phyloP scores from a whole-genome alignment of 2,329 filamentous ascomycete genomes.

The Fusarium bulbicola region DNA sequence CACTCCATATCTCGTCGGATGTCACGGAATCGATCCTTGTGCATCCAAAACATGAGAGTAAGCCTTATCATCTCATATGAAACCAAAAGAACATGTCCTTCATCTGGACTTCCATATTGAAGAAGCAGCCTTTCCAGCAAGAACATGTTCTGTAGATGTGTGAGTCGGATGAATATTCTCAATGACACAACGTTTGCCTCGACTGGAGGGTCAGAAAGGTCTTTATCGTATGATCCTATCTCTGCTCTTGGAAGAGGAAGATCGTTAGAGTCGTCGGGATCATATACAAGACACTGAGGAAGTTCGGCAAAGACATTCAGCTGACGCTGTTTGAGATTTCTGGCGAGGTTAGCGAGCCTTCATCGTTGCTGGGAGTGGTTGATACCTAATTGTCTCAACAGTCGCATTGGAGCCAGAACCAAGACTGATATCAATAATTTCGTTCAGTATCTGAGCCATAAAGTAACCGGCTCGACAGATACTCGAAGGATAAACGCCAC shows the following conservation, averaged over 20 bases:
- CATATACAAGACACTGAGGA: neutral
- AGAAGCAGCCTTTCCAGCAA: neutral
- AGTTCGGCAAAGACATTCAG: neutral
- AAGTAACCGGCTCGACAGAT: neutral
- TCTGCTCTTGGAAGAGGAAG: neutral
- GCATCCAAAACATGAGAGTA: slow-evolving; percentile 1
- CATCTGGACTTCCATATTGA: neutral
- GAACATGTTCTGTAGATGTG: slow-evolving; percentile 14
- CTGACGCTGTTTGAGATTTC: neutral
- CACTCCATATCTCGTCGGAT: neutral
- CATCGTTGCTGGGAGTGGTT: fast-evolving
- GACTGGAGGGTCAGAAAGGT: neutral
- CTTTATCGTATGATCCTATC: fast-evolving
- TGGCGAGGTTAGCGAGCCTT: fast-evolving
- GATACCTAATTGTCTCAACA: neutral
- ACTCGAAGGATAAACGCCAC: neutral
- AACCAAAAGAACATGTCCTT: neutral
- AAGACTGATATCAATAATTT: neutral
- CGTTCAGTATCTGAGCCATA: neutral
- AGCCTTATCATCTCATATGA: slow-evolving; percentile 11
- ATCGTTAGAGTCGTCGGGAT: neutral
- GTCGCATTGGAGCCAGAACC: neutral
- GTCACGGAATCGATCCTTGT: slow-evolving; percentile 6
- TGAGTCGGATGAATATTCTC: neutral
- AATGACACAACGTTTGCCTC: neutral